Evolutionary conservation across 208 protist genomes (phyloP).

Genomic region (Trypanosoma grayi): DNA sequence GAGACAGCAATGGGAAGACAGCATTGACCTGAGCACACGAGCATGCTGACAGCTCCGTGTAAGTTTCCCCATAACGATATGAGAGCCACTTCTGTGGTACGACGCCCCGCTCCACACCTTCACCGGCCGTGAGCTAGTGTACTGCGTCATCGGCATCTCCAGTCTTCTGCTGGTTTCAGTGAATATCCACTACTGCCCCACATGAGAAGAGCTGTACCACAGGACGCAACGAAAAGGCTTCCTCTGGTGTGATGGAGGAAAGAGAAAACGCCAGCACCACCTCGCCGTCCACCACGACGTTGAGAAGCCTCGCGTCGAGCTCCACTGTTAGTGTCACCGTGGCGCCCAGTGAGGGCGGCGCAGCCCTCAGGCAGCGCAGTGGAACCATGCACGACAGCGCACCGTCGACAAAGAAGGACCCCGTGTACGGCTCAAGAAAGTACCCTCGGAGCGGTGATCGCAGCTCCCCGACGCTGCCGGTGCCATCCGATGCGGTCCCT

Average conservation of each 20-base stretch:
- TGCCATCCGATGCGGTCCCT: neutral
- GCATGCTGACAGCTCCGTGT: too few relatives aligned
- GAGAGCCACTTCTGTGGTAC: too few relatives aligned
- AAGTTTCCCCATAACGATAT: too few relatives aligned
- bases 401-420: neutral
- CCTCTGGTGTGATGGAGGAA: neutral
- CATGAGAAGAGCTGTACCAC: slow-evolving; percentile 2
- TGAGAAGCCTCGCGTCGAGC: neutral
- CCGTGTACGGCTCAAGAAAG: slow-evolving; percentile 8
- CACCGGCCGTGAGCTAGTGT: too few relatives aligned
- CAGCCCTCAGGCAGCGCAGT: neutral
- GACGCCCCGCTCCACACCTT: too few relatives aligned
- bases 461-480: neutral
- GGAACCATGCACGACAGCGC: neutral
- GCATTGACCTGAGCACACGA: too few relatives aligned
- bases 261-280: neutral
- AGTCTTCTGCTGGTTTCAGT: neutral
- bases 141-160: too few relatives aligned
- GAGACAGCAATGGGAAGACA: too few relatives aligned
- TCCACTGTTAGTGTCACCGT: slow-evolving; percentile 9
- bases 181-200: slow-evolving; percentile 2
- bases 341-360: neutral
- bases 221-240: neutral
- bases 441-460: neutral
- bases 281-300: slow-evolving; percentile 4